Evolutionary conservation across 116 monocot genomes (phyloP).

Genomic region (Iris pallida): DNA sequence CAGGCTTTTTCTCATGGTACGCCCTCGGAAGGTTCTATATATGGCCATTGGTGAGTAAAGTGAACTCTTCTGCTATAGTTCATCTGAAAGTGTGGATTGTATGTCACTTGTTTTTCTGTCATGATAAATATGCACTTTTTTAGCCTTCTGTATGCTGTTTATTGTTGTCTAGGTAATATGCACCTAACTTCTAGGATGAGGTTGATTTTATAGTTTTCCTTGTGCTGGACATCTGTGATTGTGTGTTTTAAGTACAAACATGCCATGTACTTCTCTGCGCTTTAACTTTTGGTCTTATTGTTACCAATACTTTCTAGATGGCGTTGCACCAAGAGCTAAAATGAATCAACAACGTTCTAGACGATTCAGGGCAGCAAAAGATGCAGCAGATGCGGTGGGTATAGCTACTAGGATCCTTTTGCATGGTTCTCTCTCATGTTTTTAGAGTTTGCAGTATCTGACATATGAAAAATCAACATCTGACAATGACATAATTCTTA

Average conservation of each 20-base stretch:
- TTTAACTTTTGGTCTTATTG: background rate
- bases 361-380: slow-evolving; percentile 66
- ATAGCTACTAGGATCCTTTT: slow-evolving; percentile 7
- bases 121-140: too few relatives aligned
- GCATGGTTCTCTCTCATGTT: background rate
- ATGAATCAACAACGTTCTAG: slow-evolving; percentile 70
- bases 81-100: background rate
- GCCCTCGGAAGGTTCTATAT: slow-evolving; percentile 86
- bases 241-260: background rate
- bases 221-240: background rate
- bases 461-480: background rate
- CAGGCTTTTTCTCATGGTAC: slow-evolving; percentile 89
- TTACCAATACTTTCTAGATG: slow-evolving; percentile 29
- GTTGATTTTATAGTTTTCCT: background rate
- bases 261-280: background rate
- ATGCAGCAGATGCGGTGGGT: slow-evolving; percentile 62
- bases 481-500: background rate
- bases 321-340: slow-evolving; percentile 64
- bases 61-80: background rate
- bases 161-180: background rate
- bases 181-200: background rate
- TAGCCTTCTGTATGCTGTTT: too few relatives aligned
- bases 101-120: too few relatives aligned
- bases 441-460: background rate
- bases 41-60: slow-evolving; percentile 93